Conservation (phyloP, 169 alveolate genomes). For the Plasmodium gonderi region DNA sequence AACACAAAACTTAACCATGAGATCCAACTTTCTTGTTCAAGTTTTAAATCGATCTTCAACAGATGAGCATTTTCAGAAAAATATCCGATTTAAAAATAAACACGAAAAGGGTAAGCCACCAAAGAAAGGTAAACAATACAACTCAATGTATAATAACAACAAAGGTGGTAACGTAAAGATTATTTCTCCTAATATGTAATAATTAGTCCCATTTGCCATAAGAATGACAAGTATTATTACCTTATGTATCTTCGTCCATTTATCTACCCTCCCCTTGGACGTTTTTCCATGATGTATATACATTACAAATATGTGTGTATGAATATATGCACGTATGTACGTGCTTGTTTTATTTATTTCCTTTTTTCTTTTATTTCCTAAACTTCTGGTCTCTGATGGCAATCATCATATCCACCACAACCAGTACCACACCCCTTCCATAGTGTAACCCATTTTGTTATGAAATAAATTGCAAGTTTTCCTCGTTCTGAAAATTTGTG, state of each 20-base stretch:
- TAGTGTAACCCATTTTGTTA: not conserved
- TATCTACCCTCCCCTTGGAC: not conserved
- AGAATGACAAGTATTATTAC: not conserved
- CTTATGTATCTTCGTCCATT: not conserved
- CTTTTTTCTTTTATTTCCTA: not conserved
- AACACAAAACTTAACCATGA: conserved; percentile 86
- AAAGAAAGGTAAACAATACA: conserved; percentile 32
- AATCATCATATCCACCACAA: no score
- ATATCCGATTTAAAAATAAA: conserved; percentile 48
- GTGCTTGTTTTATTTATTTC: not conserved
- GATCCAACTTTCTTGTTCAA: conserved; percentile 88
- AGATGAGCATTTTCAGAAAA: conserved; percentile 69
- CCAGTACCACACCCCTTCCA: not conserved
- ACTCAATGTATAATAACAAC: not conserved
- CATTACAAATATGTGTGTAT: not conserved
- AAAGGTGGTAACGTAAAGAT: not conserved
- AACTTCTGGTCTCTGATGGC: not conserved
- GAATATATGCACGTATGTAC: not conserved
- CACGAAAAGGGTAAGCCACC: conserved; percentile 34
- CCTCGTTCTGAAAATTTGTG: not conserved
- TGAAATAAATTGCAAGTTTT: not conserved
- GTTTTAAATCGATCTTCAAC: conserved; percentile 77
- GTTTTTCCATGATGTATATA: not conserved
- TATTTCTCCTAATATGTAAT: conserved; percentile 23
- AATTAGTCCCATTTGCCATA: no score